phyloP scores from a whole-genome alignment of 1,284 basidiomycete species.

The Cronartium quercuum region DNA sequence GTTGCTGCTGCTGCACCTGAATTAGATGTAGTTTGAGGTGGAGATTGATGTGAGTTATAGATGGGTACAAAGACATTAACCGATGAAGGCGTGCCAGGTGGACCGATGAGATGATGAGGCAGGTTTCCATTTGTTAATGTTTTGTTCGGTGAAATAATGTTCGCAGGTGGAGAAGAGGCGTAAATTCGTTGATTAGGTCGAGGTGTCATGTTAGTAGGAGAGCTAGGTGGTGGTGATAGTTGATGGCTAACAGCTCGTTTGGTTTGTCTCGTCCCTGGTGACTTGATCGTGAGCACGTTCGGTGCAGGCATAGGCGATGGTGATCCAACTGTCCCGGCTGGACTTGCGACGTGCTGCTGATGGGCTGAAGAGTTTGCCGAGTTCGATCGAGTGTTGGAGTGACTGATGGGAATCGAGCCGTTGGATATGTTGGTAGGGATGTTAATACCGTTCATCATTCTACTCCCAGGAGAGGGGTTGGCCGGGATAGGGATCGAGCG shows the following conservation, averaged over 20 bases:
- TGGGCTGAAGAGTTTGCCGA: neutral
- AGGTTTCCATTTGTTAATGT: neutral
- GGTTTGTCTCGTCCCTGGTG: neutral
- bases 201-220: neutral
- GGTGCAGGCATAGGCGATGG: neutral
- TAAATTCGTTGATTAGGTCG: neutral
- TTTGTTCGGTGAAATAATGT: neutral
- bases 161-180: neutral
- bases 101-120: neutral
- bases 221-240: neutral
- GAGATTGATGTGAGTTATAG: neutral
- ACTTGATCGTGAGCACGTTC: neutral
- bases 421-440: neutral
- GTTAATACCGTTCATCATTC: neutral
- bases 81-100: neutral
- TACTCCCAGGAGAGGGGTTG: neutral
- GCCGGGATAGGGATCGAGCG: neutral
- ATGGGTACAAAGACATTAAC: neutral
- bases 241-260: neutral
- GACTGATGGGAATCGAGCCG: neutral
- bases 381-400: neutral
- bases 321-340: neutral
- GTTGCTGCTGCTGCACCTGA: neutral
- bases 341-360: neutral
- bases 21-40: neutral